Conservation (phyloP, 768 basidiomycete genomes). For the Lentinula guzmanii region DNA sequence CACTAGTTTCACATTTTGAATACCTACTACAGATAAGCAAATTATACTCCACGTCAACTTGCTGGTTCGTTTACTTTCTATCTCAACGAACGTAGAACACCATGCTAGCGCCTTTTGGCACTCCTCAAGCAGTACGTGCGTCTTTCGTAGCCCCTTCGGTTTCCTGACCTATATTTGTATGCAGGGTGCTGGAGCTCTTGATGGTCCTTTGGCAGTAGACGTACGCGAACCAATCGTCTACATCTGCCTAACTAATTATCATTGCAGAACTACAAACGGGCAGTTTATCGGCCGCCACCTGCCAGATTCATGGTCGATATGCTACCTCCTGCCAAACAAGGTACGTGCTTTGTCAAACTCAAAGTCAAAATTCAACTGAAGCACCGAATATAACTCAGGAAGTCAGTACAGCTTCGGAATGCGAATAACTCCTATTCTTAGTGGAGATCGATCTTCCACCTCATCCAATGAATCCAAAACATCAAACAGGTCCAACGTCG, state of each 20-base stretch:
- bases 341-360: slow-evolving; percentile 20
- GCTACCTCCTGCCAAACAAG: slow-evolving; percentile 52
- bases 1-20: slow-evolving; percentile 32
- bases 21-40: slow-evolving; percentile 40
- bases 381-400: slow-evolving; percentile 25
- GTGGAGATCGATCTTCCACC: slow-evolving; percentile 28
- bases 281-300: slow-evolving; percentile 55
- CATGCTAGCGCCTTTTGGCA: not conserved
- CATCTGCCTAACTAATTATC: not conserved
- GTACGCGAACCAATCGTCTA: not conserved
- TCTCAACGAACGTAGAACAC: not conserved
- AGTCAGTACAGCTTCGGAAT: slow-evolving; percentile 55
- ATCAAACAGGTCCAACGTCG: slow-evolving; percentile 23
- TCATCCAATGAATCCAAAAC: slow-evolving; percentile 19
- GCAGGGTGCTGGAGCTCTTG: slow-evolving; percentile 3
- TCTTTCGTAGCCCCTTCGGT: not conserved
- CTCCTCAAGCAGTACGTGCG: not conserved
- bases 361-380: not conserved
- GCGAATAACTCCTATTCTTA: slow-evolving; percentile 42
- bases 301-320: slow-evolving; percentile 53
- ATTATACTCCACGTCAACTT: slow-evolving; percentile 31
- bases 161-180: not conserved
- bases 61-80: not conserved
- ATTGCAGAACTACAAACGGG: slow-evolving; percentile 51
- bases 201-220: slow-evolving; percentile 4